Percentiles rank a stretch among this genome's conserved stretches.
Conservation (phyloP, 1,139 yeast genomes). For the Torulaspora pretoriensis region DNA sequence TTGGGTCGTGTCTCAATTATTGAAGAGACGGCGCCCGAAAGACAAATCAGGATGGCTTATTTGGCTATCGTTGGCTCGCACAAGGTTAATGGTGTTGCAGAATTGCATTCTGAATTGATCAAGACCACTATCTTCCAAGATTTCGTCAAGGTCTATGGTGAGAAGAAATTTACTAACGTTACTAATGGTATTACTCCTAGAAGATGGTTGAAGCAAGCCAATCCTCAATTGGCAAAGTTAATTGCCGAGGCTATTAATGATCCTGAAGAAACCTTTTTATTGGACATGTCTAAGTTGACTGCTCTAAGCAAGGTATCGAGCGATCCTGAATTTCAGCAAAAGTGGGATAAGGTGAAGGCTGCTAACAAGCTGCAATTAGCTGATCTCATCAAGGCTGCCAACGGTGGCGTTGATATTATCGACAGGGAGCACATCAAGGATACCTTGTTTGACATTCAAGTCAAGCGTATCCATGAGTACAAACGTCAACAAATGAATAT, state of each 20-base stretch:
- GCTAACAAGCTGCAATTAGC: constrained; percentile 69
- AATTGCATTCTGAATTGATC: constrained; percentile 85
- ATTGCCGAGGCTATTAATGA: constrained; percentile 59
- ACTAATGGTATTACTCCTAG: constrained; percentile 96
- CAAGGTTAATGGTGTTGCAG: constrained; percentile 94
- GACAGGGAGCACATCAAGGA: constrained; percentile 44
- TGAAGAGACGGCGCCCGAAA: constrained; percentile 67
- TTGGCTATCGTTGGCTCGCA: constrained; percentile 91
- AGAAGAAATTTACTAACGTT: constrained; percentile 81
- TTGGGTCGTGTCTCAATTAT: constrained; percentile 72
- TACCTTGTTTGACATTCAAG: constrained; percentile 86
- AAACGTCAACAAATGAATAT: constrained; percentile 93
- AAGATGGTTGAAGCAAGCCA: constrained; percentile 94
- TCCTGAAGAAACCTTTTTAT: constrained; percentile 65
- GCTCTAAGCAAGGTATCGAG: constrained; percentile 62
- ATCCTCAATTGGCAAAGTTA: constrained; percentile 69
- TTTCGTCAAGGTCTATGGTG: constrained; percentile 77
- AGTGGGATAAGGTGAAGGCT: constrained; percentile 70
- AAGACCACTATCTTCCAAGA: constrained; percentile 87
- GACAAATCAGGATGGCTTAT: constrained; percentile 88
- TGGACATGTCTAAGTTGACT: constrained; percentile 65
- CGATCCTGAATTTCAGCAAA: constrained; percentile 60
- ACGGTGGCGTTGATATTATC: constrained; percentile 64
- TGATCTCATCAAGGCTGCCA: constrained; percentile 57
- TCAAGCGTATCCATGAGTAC: constrained; percentile 91